Evolutionary conservation across 345 rosid genomes (phyloP).

Genomic region (Noccaea caerulescens): DNA sequence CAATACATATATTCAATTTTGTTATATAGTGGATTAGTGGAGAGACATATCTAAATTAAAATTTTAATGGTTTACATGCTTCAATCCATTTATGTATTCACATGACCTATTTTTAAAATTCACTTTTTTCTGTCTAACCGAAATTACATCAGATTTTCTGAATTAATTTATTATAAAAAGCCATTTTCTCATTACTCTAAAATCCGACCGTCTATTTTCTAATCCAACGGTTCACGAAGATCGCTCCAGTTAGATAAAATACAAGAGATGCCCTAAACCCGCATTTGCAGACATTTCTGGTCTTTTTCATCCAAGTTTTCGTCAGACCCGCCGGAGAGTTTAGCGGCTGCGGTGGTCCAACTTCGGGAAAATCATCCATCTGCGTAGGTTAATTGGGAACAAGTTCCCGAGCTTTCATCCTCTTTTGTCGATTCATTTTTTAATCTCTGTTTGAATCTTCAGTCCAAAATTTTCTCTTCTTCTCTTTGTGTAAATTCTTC

Average conservation of each 20-base stretch:
- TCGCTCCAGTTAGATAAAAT: background rate
- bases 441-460: background rate
- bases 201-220: slow-evolving; percentile 16
- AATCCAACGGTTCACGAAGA: slow-evolving; percentile 27
- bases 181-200: background rate
- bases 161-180: background rate
- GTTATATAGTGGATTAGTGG: too few relatives aligned
- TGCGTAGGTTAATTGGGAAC: slow-evolving; percentile 2
- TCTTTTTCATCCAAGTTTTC: background rate
- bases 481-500: slow-evolving; percentile 1
- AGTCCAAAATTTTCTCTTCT: background rate
- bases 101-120: too few relatives aligned
- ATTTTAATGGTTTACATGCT: too few relatives aligned
- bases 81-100: too few relatives aligned
- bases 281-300: slow-evolving; percentile 16
- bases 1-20: too few relatives aligned
- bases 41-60: too few relatives aligned
- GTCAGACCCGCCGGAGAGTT: background rate
- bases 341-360: slow-evolving; percentile 1
- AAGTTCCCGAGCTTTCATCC: background rate
- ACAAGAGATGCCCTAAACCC: slow-evolving; percentile 26
- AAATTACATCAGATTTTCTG: background rate
- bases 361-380: slow-evolving; percentile 2
- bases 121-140: too few relatives aligned
- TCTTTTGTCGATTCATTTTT: background rate